These are phyloP conservation scores for Solanum lignicaule DNA, from an alignment of 257 asterid genomes.

Conservation along the genomic window DNA sequence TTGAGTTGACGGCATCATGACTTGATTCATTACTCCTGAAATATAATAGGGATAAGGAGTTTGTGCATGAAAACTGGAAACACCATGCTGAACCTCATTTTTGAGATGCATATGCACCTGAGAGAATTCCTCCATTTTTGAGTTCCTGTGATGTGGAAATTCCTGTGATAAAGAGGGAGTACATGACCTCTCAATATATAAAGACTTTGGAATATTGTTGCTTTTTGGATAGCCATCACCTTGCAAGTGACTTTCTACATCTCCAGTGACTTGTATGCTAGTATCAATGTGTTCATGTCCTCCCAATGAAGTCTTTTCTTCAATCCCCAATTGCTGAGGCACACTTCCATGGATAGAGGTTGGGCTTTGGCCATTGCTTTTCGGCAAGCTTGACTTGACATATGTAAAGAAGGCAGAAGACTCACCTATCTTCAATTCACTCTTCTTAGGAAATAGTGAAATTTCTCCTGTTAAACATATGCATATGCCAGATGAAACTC, in stretches of 20 bases:
- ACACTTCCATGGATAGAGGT: constrained; percentile 17
- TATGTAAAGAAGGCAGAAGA: constrained; percentile 93
- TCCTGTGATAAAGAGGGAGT: constrained; percentile 46
- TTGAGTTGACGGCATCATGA: constrained; percentile 29
- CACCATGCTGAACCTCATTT: constrained; percentile 32
- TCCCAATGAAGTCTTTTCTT: constrained; percentile 16
- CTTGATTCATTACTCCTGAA: constrained; percentile 58
- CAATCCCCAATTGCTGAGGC: constrained; percentile 12
- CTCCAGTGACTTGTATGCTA: constrained; percentile 16
- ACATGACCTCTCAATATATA: constrained; percentile 32
- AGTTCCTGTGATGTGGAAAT: constrained; percentile 34
- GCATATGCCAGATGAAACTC: background rate
- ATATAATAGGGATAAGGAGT: constrained; percentile 47
- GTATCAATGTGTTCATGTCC: constrained; percentile 13
- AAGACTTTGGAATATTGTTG: constrained; percentile 28
- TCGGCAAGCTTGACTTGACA: constrained; percentile 53
- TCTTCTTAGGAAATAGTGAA: constrained; percentile 46
- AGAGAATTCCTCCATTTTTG: constrained; percentile 24
- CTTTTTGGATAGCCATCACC: constrained; percentile 36
- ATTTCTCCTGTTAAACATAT: constrained; percentile 34
- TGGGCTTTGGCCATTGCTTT: constrained; percentile 22
- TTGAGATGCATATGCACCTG: constrained; percentile 27
- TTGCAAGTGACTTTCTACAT: constrained; percentile 19
- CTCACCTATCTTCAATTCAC: constrained; percentile 65
- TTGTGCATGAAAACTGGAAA: constrained; percentile 32